Evolutionary conservation across 768 basidiomycete genomes (phyloP).

Genomic region (Mycena capillaripes): DNA sequence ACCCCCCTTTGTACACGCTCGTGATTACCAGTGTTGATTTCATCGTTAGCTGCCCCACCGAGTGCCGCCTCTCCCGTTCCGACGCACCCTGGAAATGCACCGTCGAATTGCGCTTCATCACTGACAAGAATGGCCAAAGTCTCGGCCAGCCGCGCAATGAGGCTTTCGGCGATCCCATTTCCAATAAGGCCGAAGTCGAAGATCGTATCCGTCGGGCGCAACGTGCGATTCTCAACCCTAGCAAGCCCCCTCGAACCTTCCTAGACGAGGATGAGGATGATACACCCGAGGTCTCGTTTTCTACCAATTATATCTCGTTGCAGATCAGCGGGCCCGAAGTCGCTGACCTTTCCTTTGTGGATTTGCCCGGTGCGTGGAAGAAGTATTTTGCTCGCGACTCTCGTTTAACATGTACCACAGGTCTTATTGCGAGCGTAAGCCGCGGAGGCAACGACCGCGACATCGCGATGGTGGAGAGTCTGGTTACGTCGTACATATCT

Average conservation of each 20-base stretch:
- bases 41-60: conserved; percentile 66
- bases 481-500: conserved; percentile 72
- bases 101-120: conserved; percentile 62
- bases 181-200: conserved; percentile 67
- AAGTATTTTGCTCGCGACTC: too few species aligned
- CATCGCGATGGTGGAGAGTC: conserved; percentile 70
- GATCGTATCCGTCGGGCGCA: conserved; percentile 78
- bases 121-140: conserved; percentile 53
- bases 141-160: conserved; percentile 56
- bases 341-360: conserved; percentile 75
- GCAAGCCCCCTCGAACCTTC: conserved; percentile 48
- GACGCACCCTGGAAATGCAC: conserved; percentile 61
- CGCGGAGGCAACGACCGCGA: conserved; percentile 65
- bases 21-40: not conserved
- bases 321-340: conserved; percentile 72
- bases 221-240: conserved; percentile 74
- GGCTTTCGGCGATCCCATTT: conserved; percentile 63
- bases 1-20: not conserved
- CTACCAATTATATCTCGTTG: conserved; percentile 68
- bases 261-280: conserved; percentile 53
- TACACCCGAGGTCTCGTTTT: conserved; percentile 57
- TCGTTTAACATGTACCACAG: conserved; percentile 50
- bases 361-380: conserved; percentile 52
- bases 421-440: conserved; percentile 70
- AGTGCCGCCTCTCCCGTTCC: conserved; percentile 64